Percentiles rank a stretch among this genome's conserved stretches.
These are phyloP conservation scores for Dittrichia graveolens DNA, from an alignment of 129 eudicot species.

Conservation along the genomic window DNA sequence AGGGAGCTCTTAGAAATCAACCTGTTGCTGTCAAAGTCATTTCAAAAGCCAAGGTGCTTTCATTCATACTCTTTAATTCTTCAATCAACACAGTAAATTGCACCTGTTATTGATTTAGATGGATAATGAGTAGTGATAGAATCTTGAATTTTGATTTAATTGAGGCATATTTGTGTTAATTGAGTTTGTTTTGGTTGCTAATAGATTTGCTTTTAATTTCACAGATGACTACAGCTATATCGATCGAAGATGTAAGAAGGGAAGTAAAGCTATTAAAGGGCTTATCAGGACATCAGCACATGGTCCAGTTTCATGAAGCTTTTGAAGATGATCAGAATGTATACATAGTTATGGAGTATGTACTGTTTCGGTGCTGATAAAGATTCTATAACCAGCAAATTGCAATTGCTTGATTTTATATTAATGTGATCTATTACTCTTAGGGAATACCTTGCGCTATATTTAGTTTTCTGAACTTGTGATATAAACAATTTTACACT, in stretches of 20 bases:
- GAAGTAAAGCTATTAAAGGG: slow-evolving; percentile 94
- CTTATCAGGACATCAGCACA: slow-evolving; percentile 79
- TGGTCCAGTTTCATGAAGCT: slow-evolving; percentile 84
- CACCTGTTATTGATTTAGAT: too few relatives aligned
- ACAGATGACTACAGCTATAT: slow-evolving; percentile 96
- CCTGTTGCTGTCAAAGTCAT: slow-evolving; percentile 91
- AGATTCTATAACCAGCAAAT: neutral
- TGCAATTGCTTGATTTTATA: slow-evolving; percentile 1
- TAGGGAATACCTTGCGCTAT: neutral
- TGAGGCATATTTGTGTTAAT: neutral
- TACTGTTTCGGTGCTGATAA: neutral
- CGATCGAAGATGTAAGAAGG: slow-evolving; percentile 93
- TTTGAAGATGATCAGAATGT: slow-evolving; percentile 91
- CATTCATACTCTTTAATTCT: neutral
- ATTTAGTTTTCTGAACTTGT: neutral
- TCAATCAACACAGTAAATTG: too few relatives aligned
- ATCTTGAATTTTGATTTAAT: neutral
- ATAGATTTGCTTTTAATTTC: slow-evolving; percentile 23
- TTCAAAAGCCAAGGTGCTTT: slow-evolving; percentile 82
- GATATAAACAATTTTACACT: neutral
- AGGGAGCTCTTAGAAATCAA: slow-evolving; percentile 73
- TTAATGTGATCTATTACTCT: neutral
- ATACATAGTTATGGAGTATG: slow-evolving; percentile 98
- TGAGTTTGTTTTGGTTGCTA: neutral
- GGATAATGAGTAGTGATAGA: neutral